Evolutionary conservation across 2,329 filamentous ascomycete species (phyloP).

Genomic region (Venturiaceae sp.): DNA sequence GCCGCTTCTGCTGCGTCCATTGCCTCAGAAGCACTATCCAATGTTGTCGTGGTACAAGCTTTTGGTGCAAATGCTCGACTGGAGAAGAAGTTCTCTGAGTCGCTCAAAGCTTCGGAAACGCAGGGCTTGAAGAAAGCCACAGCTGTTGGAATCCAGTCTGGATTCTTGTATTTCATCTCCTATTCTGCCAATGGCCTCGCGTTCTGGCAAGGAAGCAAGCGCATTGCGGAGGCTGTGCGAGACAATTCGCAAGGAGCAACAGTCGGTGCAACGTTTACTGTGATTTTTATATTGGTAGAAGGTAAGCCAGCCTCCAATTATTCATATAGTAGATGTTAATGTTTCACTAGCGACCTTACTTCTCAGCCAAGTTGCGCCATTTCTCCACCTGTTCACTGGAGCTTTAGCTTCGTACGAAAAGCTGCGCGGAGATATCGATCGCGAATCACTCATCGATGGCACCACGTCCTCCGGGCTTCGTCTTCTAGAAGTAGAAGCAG

Average conservation of each 20-base stretch:
- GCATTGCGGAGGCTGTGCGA: slow-evolving; percentile 36
- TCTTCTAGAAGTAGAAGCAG: slow-evolving; percentile 13
- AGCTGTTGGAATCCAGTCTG: slow-evolving; percentile 47
- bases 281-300: slow-evolving; percentile 48
- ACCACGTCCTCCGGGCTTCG: slow-evolving; percentile 20
- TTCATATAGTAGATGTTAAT: background rate
- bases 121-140: slow-evolving; percentile 50
- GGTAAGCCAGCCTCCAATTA: slow-evolving; percentile 23
- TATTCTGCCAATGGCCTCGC: slow-evolving; percentile 58
- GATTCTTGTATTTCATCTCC: slow-evolving; percentile 56
- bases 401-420: slow-evolving; percentile 47
- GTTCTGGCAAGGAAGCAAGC: slow-evolving; percentile 56
- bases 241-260: slow-evolving; percentile 19
- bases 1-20: slow-evolving; percentile 51
- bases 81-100: slow-evolving; percentile 48
- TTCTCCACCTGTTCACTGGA: slow-evolving; percentile 39
- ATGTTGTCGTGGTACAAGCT: slow-evolving; percentile 53
- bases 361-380: slow-evolving; percentile 35
- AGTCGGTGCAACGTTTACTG: slow-evolving; percentile 42
- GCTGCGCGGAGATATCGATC: slow-evolving; percentile 45
- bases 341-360: slow-evolving; percentile 33
- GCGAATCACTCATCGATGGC: slow-evolving; percentile 21
- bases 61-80: slow-evolving; percentile 51
- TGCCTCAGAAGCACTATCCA: slow-evolving; percentile 51
- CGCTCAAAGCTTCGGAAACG: slow-evolving; percentile 39